Evolutionary conservation across 106 monocot genomes (phyloP).

Genomic region (Alisma plantagoaquatica): DNA sequence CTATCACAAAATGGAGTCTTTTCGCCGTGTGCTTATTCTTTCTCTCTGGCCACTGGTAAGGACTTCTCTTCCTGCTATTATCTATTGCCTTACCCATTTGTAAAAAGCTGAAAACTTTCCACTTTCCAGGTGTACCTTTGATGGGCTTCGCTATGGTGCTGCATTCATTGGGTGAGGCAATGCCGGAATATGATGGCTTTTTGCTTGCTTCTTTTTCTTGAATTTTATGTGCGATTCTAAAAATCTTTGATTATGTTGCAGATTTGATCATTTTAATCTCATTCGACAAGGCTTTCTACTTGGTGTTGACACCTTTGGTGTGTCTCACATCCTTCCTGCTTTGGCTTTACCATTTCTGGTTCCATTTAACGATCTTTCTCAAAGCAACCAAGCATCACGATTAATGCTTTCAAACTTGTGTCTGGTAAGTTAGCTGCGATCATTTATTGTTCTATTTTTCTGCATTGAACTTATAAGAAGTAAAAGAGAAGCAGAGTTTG

Average conservation of each 20-base stretch:
- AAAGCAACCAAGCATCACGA: too few species aligned
- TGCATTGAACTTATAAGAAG: too few species aligned
- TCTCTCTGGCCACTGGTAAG: constrained; percentile 78
- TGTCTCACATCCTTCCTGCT: constrained; percentile 71
- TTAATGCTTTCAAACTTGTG: constrained; percentile 7
- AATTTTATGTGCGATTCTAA: neutral
- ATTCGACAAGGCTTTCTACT: constrained; percentile 69
- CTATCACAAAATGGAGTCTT: constrained; percentile 71
- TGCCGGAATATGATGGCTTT: too few species aligned
- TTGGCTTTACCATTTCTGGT: constrained; percentile 68
- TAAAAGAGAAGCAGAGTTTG: too few species aligned
- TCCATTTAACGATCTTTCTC: too few species aligned
- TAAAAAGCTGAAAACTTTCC: neutral
- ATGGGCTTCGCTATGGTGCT: constrained; percentile 80
- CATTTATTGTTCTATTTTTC: neutral
- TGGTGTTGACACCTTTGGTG: constrained; percentile 76
- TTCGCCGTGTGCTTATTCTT: constrained; percentile 67
- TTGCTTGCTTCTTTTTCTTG: neutral
- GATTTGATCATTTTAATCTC: constrained; percentile 80
- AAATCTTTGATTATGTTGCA: constrained; percentile 13
- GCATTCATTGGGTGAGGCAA: constrained; percentile 75
- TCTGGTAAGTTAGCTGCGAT: constrained; percentile 5
- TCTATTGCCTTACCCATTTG: neutral
- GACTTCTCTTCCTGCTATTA: neutral
- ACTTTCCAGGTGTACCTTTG: constrained; percentile 75